A percentile compares a stretch with the other conserved stretches of the same genome.
These are phyloP conservation scores for Collybiopsis confluens DNA, from an alignment of 768 basidiomycete genomes.

Conservation along the genomic window DNA sequence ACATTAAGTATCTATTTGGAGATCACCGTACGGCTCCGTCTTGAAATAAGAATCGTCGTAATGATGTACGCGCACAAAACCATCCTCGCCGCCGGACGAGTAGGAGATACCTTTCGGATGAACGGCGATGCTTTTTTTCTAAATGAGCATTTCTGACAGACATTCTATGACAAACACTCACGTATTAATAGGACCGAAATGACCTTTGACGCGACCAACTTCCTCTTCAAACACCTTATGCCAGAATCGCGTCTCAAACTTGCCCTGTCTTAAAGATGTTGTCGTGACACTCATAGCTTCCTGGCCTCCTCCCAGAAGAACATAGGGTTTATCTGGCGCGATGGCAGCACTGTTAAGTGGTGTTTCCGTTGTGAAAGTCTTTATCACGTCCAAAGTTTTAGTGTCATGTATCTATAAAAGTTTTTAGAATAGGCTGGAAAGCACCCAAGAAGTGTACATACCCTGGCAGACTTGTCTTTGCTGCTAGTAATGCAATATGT, in stretches of 20 bases:
- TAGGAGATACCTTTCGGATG: slow-evolving; percentile 86
- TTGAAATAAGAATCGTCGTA: slow-evolving; percentile 95
- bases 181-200: slow-evolving; percentile 97
- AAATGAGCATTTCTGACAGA: background rate
- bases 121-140: slow-evolving; percentile 70
- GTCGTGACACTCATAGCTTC: slow-evolving; percentile 98
- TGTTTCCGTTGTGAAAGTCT: slow-evolving; percentile 90
- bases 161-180: slow-evolving; percentile 46
- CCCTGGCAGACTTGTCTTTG: slow-evolving; percentile 95
- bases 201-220: slow-evolving; percentile 94
- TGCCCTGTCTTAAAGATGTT: slow-evolving; percentile 88
- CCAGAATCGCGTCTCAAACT: slow-evolving; percentile 98
- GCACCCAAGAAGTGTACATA: slow-evolving; percentile 44
- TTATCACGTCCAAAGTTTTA: slow-evolving; percentile 84
- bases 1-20: slow-evolving; percentile 49
- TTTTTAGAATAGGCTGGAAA: background rate
- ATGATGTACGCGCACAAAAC: slow-evolving; percentile 87
- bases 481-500: slow-evolving; percentile 95
- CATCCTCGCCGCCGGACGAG: slow-evolving; percentile 96
- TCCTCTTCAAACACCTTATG: slow-evolving; percentile 97
- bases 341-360: slow-evolving; percentile 93
- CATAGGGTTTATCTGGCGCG: slow-evolving; percentile 81
- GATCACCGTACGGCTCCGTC: slow-evolving; percentile 85
- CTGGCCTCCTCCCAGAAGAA: slow-evolving; percentile 93
- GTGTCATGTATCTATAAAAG: slow-evolving; percentile 74